Evolutionary conservation across 2,329 filamentous ascomycete species (phyloP), one percentile per base, ranked within the genome.

Genomic region (Tolypocladium paradoxum): DNA sequence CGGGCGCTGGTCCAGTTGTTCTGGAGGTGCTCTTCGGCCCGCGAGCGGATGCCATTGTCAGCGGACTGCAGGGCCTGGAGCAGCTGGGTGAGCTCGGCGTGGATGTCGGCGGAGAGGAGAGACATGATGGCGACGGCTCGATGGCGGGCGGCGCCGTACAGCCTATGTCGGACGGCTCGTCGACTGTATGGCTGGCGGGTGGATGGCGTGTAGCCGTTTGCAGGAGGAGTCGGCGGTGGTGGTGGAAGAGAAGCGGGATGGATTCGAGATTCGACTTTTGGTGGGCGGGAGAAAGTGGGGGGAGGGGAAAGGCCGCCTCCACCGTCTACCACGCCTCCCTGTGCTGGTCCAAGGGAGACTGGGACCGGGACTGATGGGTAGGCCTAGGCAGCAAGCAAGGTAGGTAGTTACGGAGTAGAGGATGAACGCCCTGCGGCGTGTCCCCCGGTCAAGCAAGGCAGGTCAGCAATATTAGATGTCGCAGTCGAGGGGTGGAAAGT

Each of bases 11-110:
- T 87, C 93, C 93, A 99, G 77, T 90, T 91, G 71, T 83, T 88
- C 69, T 90, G 88, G 57, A 99, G 76, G 69, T 91, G 87, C 59
- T 95, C 89, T 72, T 99, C 93, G 51, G 92, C 92, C 69, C 89
- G 83, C 33, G 87, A 83, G 67, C 93, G 86, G 62, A 89, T 79
- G 54, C 78, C 77, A 74, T 99, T 99, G 74, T 99, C 92, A 62
- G 90, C 75, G 48, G 89, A 92, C 73, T 93, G 88, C 59, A 99
- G 82, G 61, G 87, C 91, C 73, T 88, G 84, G 68, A 99, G 79
- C 61, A 99, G 83, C 79, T 91, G 87, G 59, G 80, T 78, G 65
- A 99, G 84, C 74, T 92, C 89, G 62, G 83, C 79, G 70, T 93
- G 88, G 65, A 93, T 81, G 66, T 96, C 89, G 60, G 86, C 76